A percentile compares a stretch with the other conserved stretches of the same genome.
Evolutionary conservation across 805 yeast genomes (phyloP).

Genomic region (Candida ponderosae): DNA sequence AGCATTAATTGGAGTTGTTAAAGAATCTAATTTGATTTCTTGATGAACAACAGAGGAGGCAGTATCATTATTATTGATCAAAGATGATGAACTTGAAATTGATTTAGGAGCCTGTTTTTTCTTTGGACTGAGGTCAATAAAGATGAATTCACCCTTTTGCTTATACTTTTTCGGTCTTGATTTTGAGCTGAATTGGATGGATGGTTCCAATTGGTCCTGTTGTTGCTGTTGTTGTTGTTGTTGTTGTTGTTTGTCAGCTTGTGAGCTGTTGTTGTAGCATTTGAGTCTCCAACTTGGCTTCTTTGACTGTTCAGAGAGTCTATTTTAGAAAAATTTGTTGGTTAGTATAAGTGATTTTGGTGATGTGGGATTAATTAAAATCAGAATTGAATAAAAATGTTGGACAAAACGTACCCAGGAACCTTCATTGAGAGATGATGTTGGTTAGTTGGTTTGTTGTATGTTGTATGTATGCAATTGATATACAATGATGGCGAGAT

Average conservation of each 20-base stretch:
- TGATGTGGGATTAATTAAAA: too few relatives aligned
- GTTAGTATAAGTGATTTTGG: too few relatives aligned
- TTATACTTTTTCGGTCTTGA: not conserved
- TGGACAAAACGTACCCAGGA: too few relatives aligned
- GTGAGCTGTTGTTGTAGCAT: not conserved
- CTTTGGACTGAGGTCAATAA: constrained; percentile 20
- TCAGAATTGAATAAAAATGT: too few relatives aligned
- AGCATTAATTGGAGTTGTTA: not conserved
- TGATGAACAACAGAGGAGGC: too few relatives aligned
- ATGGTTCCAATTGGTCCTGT: not conserved
- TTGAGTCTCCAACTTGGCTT: not conserved
- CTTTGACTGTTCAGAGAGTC: not conserved
- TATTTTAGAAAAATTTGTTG: too few relatives aligned
- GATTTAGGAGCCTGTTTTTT: constrained; percentile 53
- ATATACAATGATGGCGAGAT: too few relatives aligned
- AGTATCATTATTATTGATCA: constrained; percentile 39
- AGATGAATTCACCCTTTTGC: constrained; percentile 14
- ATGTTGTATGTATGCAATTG: not conserved
- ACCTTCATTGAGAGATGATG: too few relatives aligned
- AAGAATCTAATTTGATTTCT: too few relatives aligned
- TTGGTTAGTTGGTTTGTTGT: not conserved
- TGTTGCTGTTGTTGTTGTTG: not conserved
- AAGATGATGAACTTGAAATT: constrained; percentile 70
- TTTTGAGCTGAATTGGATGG: not conserved
- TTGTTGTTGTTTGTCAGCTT: too few relatives aligned